Base-by-base conservation (phyloP, 441 rosid genomes). In the Manihot esculenta region DNA sequence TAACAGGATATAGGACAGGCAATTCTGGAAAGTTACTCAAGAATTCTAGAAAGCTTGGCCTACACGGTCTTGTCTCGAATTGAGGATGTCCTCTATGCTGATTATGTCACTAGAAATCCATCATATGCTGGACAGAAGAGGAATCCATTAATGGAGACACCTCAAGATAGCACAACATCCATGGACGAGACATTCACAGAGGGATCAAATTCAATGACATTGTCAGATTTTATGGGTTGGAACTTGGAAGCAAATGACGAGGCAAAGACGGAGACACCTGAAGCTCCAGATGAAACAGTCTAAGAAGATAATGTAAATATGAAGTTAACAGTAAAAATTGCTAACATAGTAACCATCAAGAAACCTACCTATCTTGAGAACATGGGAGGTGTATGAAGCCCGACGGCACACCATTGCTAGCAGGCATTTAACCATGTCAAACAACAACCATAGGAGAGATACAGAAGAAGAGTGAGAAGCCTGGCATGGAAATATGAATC, bases 151-250 rank as follows among this genome's bases (percentile, higher is more conserved):
- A 74, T 42, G 53, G 80, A 62, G 8, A 55, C 75, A 21, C 73
- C 77, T 50, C 73, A 17, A 65, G 76, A 64, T 23, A 26, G 18
- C 26, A 61, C 53, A 30, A 42, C 44, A 7, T 45, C 61, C 21
- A 67, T 23, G 49, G 83, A 82, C 0, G 85, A 81, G 20, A 1
- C 35, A 1, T 79, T 74, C 65, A 51, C 47, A 26, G 91, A 76
- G 17, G 63, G 66, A 3, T 49, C 66, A 7, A 73, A 62, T 49
- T 71, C 88, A 10, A 84, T 78, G 82, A 91, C 97, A 41, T 78
- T 96, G 3, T 86, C 87, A 2, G 99, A 95, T 81, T 90, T 91
- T 62, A 89, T 96, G 87, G 89, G 93, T 23, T 93, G 98, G 99
- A 81, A 81, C 64, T 65, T 69, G 2, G 88, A 87, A 41, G 75